Evolutionary conservation across 1,284 basidiomycete species (phyloP).

Genomic region (Sanghuangporus sanghuang): DNA sequence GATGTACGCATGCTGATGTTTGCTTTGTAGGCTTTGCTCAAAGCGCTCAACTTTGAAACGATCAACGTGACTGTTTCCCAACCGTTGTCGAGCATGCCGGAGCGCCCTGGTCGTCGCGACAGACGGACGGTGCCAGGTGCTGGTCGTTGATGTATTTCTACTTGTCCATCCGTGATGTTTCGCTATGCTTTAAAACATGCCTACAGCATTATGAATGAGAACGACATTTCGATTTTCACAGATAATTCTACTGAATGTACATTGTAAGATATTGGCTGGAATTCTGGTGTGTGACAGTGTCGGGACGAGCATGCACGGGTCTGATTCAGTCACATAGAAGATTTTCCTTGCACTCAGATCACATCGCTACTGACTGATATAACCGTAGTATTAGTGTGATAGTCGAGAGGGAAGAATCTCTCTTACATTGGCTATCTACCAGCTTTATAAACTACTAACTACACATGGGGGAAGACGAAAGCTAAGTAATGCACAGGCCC

Average conservation of each 20-base stretch:
- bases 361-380: too few species aligned
- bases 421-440: too few species aligned
- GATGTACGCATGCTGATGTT: not conserved
- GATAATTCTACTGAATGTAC: not conserved
- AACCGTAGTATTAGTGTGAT: too few species aligned
- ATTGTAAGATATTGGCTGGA: too few species aligned
- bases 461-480: too few species aligned
- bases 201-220: not conserved
- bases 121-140: constrained; percentile 84
- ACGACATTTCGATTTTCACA: not conserved
- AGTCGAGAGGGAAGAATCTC: too few species aligned
- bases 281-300: not conserved
- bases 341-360: too few species aligned
- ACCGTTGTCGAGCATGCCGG: constrained; percentile 65
- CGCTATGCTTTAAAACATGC: not conserved
- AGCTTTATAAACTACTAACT: too few species aligned
- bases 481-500: too few species aligned
- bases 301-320: too few species aligned
- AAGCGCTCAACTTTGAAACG: constrained; percentile 86
- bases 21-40: constrained; percentile 68
- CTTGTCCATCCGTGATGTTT: not conserved
- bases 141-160: constrained; percentile 30
- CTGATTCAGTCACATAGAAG: too few species aligned
- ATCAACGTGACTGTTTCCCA: constrained; percentile 54
- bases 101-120: constrained; percentile 71